Conservation (phyloP, 306 rosid genomes). For the Rosa rugosa region DNA sequence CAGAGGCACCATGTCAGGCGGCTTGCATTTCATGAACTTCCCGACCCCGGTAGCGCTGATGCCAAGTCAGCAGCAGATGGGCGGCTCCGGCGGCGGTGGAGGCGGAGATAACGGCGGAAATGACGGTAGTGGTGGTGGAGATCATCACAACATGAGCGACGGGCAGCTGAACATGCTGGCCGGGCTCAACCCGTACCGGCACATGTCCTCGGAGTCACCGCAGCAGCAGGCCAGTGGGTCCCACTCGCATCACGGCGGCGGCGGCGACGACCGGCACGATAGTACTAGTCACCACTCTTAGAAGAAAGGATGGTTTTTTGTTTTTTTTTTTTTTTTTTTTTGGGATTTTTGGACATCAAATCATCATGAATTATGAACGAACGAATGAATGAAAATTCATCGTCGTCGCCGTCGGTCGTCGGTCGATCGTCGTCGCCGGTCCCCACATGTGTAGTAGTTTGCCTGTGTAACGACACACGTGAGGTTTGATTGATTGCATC, state of each 20-base stretch:
- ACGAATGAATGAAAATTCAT: constrained; percentile 1
- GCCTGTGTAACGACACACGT: constrained; percentile 66
- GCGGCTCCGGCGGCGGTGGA: constrained; percentile 17
- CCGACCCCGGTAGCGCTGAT: constrained; percentile 68
- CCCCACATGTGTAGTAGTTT: constrained; percentile 59
- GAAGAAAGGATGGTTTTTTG: not conserved
- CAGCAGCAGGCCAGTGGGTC: constrained; percentile 55
- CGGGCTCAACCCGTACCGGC: constrained; percentile 67
- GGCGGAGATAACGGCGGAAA: constrained; percentile 19
- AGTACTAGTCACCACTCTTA: constrained; percentile 67
- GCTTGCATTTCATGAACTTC: constrained; percentile 90
- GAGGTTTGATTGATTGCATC: constrained; percentile 78
- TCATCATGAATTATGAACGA: not conserved
- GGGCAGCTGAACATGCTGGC: constrained; percentile 73
- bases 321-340: not conserved
- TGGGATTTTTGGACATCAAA: not conserved
- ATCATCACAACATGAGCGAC: constrained; percentile 36
- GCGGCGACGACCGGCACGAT: constrained; percentile 56
- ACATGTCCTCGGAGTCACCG: constrained; percentile 47
- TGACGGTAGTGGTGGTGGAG: constrained; percentile 1
- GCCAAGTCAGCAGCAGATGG: constrained; percentile 61
- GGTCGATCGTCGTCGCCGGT: constrained; percentile 25
- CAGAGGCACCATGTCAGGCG: constrained; percentile 67
- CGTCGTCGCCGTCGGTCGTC: constrained; percentile 7
- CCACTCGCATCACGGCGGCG: constrained; percentile 64